These are phyloP conservation scores for Yarrowia sp. DNA, from an alignment of 805 yeast species.

Conservation along the genomic window DNA sequence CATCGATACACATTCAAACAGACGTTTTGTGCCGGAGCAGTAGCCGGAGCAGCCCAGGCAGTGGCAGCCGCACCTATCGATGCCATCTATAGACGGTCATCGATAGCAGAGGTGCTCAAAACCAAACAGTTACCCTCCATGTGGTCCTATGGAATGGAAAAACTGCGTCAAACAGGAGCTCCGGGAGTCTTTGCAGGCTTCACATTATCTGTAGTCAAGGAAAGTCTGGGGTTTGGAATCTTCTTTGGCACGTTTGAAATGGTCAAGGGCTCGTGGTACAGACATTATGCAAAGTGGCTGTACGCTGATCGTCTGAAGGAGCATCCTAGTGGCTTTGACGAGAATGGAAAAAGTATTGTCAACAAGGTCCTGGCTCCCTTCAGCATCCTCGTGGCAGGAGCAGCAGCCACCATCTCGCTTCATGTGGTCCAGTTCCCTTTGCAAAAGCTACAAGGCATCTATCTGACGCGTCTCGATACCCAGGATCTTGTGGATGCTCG, in stretches of 20 bases:
- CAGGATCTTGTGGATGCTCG: constrained; percentile 66
- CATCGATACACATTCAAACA: constrained; percentile 49
- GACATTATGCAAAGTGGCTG: constrained; percentile 31
- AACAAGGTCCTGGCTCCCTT: constrained; percentile 49
- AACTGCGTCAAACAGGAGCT: constrained; percentile 68
- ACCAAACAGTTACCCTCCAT: constrained; percentile 46
- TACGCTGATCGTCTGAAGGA: background rate
- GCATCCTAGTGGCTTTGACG: constrained; percentile 14
- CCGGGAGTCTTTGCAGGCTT: constrained; percentile 89
- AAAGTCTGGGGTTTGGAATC: constrained; percentile 74
- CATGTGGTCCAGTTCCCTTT: constrained; percentile 82
- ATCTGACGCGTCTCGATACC: constrained; percentile 74
- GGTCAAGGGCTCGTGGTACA: constrained; percentile 53
- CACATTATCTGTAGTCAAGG: constrained; percentile 72
- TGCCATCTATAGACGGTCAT: constrained; percentile 80
- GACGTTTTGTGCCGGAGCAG: constrained; percentile 69
- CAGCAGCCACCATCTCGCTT: constrained; percentile 74
- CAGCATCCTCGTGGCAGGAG: constrained; percentile 78
- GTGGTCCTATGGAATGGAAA: constrained; percentile 71
- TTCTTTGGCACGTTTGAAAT: constrained; percentile 79
- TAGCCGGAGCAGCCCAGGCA: constrained; percentile 88
- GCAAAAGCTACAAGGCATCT: constrained; percentile 72
- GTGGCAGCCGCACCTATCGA: constrained; percentile 91
- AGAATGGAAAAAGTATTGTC: constrained; percentile 16
- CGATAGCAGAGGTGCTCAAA: constrained; percentile 65